These are phyloP conservation scores for Colletotrichum spinosum DNA, from an alignment of 2,329 filamentous ascomycete genomes.

Conservation along the genomic window DNA sequence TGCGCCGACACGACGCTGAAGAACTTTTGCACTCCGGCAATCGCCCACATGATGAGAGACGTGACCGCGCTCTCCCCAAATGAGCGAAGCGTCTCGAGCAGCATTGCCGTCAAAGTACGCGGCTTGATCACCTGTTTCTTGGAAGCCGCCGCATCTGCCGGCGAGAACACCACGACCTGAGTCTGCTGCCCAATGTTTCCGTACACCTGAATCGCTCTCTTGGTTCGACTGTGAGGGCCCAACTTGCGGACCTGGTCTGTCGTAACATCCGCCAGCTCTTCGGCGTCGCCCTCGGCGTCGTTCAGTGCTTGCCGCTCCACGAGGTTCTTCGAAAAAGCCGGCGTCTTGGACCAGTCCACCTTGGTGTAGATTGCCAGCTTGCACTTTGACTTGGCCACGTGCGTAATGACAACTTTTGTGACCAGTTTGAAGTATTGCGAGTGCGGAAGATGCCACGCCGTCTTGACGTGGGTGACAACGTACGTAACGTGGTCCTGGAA, in stretches of 20 bases:
- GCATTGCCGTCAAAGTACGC: slow-evolving; percentile 73
- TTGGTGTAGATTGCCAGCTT: slow-evolving; percentile 90
- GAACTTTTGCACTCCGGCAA: slow-evolving; percentile 72
- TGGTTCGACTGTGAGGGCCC: slow-evolving; percentile 79
- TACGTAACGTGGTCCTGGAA: slow-evolving; percentile 81
- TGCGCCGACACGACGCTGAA: slow-evolving; percentile 80
- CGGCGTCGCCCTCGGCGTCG: slow-evolving; percentile 78
- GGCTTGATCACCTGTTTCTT: slow-evolving; percentile 71
- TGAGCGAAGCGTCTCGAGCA: slow-evolving; percentile 79
- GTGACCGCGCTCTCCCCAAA: slow-evolving; percentile 80
- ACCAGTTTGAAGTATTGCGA: slow-evolving; percentile 82
- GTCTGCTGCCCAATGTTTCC: slow-evolving; percentile 78
- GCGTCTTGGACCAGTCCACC: slow-evolving; percentile 84
- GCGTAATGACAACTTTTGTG: slow-evolving; percentile 93
- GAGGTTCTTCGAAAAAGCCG: slow-evolving; percentile 69
- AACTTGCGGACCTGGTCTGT: slow-evolving; percentile 82
- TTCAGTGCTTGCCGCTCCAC: slow-evolving; percentile 79
- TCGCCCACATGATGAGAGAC: slow-evolving; percentile 81
- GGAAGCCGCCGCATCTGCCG: slow-evolving; percentile 56
- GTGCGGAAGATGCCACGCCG: slow-evolving; percentile 87
- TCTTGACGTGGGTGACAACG: slow-evolving; percentile 71
- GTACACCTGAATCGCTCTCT: slow-evolving; percentile 83
- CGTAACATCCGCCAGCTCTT: slow-evolving; percentile 80
- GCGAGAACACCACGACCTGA: slow-evolving; percentile 71
- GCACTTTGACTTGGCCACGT: slow-evolving; percentile 90